These are phyloP conservation scores for Hygrophila difformis DNA, from an alignment of 257 asterid species.

Conservation along the genomic window DNA sequence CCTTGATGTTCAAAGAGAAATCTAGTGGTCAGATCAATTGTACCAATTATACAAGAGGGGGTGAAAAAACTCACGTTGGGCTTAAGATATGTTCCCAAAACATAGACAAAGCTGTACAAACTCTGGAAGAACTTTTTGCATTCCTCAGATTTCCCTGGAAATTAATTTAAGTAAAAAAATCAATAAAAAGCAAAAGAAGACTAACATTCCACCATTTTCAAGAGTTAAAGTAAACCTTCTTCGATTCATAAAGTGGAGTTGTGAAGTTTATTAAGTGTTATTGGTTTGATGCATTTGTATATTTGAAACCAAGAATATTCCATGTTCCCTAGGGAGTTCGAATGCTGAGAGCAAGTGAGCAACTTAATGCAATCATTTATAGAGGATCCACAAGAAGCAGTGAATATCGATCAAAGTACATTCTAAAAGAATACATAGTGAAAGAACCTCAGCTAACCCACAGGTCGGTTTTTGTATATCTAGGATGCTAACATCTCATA, in stretches of 20 bases:
- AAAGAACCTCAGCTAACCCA: too few relatives aligned
- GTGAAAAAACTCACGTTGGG: conserved; percentile 66
- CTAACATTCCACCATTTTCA: not conserved
- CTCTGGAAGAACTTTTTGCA: conserved; percentile 64
- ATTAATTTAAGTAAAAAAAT: conserved; percentile 18
- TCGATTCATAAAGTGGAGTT: too few relatives aligned
- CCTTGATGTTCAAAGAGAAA: not conserved
- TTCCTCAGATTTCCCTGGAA: conserved; percentile 74
- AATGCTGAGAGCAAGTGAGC: conserved; percentile 10
- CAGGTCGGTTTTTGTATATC: too few relatives aligned
- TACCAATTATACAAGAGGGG: conserved; percentile 6
- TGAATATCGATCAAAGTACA: too few relatives aligned
- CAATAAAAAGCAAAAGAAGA: conserved; percentile 5
- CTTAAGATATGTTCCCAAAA: conserved; percentile 88
- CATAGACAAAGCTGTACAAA: conserved; percentile 80
- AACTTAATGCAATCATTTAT: conserved; percentile 1
- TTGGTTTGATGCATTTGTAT: not conserved
- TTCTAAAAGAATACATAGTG: too few relatives aligned
- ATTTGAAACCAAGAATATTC: not conserved
- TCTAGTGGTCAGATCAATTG: not conserved
- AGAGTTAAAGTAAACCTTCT: too few relatives aligned
- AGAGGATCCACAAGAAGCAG: not conserved
- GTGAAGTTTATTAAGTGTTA: too few relatives aligned
- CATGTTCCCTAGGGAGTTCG: not conserved
- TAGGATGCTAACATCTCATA: too few relatives aligned